Conservation (phyloP, 176 grass and related monocot species). For the Musa acuminata region DNA sequence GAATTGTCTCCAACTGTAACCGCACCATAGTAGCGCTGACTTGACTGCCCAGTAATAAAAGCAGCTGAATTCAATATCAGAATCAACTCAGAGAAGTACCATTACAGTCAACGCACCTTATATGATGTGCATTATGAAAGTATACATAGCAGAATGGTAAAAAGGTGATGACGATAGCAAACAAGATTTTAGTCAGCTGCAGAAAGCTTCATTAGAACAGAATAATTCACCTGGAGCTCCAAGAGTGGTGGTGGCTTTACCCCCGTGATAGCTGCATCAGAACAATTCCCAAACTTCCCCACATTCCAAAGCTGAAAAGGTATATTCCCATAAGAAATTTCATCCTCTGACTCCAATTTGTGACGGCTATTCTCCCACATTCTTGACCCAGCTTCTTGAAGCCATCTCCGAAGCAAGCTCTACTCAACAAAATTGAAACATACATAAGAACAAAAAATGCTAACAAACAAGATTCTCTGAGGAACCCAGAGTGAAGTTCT, state of each 20-base stretch:
- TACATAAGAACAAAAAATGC: neutral
- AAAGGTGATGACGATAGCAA: neutral
- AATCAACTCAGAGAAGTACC: constrained; percentile 55
- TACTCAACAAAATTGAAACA: constrained; percentile 18
- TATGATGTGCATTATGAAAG: neutral
- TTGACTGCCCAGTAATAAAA: constrained; percentile 91
- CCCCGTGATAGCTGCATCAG: constrained; percentile 73
- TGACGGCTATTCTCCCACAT: constrained; percentile 57
- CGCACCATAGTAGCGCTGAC: constrained; percentile 73
- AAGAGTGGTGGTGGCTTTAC: constrained; percentile 81
- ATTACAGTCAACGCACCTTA: constrained; percentile 9
- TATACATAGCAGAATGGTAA: neutral
- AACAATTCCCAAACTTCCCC: constrained; percentile 64
- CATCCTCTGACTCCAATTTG: constrained; percentile 36
- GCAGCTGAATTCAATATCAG: constrained; percentile 84
- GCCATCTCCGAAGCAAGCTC: constrained; percentile 65
- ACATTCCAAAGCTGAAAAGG: constrained; percentile 83
- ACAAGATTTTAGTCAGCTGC: neutral
- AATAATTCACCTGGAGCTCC: constrained; percentile 67
- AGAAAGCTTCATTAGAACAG: neutral
- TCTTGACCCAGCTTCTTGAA: constrained; percentile 41
- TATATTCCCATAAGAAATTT: constrained; percentile 48
- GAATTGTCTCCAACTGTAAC: constrained; percentile 82
- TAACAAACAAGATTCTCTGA: neutral
- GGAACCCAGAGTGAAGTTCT: neutral